A percentile compares a stretch with the other conserved stretches of the same genome.
These are phyloP conservation scores for Cynara cardunculus DNA, from an alignment of 129 eudicot species.

Conservation along the genomic window DNA sequence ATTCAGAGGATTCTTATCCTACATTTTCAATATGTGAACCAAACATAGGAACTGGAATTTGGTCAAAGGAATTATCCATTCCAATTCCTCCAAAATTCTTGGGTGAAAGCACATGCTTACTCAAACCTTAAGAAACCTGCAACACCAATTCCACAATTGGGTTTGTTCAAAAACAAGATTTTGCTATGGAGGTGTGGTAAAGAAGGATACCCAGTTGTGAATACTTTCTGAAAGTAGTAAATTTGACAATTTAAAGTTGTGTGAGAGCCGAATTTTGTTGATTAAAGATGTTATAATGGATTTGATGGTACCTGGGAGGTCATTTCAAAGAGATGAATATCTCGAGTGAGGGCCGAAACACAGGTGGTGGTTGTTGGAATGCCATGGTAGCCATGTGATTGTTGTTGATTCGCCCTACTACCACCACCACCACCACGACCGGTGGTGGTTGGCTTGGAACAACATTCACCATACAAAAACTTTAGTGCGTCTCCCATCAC, in stretches of 20 bases:
- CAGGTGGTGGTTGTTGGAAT: conserved; percentile 40
- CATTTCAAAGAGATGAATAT: conserved; percentile 70
- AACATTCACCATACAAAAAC: conserved; percentile 55
- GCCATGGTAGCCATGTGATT: conserved; percentile 52
- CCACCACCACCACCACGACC: conserved; percentile 21
- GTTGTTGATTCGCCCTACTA: conserved; percentile 25
- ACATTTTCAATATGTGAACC: too few species aligned
- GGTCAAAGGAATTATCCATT: too few species aligned
- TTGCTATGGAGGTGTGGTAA: not conserved
- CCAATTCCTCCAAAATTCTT: too few species aligned
- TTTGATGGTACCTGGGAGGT: conserved; percentile 68
- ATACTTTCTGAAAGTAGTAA: not conserved
- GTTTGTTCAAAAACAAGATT: not conserved
- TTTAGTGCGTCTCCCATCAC: conserved; percentile 78
- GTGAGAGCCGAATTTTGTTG: not conserved
- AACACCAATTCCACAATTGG: conserved; percentile 6
- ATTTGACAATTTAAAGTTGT: not conserved
- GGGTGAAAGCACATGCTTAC: conserved; percentile 85
- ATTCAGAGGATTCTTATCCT: too few species aligned
- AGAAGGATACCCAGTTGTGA: not conserved
- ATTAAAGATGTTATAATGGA: not conserved
- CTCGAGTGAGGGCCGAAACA: conserved; percentile 69
- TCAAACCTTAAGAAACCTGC: conserved; percentile 87
- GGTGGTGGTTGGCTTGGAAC: conserved; percentile 44
- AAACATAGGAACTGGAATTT: too few species aligned